These are phyloP conservation scores for Closterium sp. DNA, from an alignment of 139 green algal species.

Conservation along the genomic window DNA sequence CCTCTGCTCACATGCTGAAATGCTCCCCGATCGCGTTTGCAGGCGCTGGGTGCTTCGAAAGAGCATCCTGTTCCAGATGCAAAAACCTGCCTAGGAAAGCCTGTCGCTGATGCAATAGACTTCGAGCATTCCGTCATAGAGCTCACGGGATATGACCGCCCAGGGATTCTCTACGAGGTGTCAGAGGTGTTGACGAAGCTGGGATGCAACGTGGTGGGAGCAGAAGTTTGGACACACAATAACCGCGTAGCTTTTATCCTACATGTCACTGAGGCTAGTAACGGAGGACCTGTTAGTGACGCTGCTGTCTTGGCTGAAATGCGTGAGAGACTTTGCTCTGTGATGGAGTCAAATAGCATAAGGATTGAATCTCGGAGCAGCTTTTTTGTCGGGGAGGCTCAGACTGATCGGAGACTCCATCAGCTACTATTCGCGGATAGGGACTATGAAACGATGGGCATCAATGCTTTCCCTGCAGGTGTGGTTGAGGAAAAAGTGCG, in stretches of 20 bases:
- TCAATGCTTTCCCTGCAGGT: neutral
- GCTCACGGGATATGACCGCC: conserved; percentile 75
- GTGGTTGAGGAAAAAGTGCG: neutral
- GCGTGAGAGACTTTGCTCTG: conserved; percentile 3
- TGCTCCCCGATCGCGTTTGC: conserved; percentile 14
- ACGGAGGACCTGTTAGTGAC: conserved; percentile 34
- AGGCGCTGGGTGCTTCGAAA: conserved; percentile 52
- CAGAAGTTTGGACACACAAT: conserved; percentile 67
- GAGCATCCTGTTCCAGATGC: conserved; percentile 34
- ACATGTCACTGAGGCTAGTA: conserved; percentile 37
- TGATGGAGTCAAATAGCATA: conserved; percentile 33
- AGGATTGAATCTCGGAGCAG: neutral
- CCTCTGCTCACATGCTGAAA: neutral
- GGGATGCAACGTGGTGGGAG: conserved; percentile 80
- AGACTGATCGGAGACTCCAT: conserved; percentile 89
- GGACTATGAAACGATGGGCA: conserved; percentile 20
- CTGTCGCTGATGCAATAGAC: conserved; percentile 42
- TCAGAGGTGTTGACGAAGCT: conserved; percentile 75
- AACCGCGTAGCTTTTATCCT: conserved; percentile 42
- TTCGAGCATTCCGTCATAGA: conserved; percentile 81
- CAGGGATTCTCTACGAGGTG: conserved; percentile 81
- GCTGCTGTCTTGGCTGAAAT: conserved; percentile 21
- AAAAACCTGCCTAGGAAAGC: conserved; percentile 42
- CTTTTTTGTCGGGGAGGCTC: conserved; percentile 51
- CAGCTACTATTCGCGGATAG: conserved; percentile 75